Percentiles rank a stretch among this genome's conserved stretches.
These are phyloP conservation scores for Physcomitrium patens DNA, from an alignment of 225 moss, liverwort and hornwort genomes.

Conservation along the genomic window DNA sequence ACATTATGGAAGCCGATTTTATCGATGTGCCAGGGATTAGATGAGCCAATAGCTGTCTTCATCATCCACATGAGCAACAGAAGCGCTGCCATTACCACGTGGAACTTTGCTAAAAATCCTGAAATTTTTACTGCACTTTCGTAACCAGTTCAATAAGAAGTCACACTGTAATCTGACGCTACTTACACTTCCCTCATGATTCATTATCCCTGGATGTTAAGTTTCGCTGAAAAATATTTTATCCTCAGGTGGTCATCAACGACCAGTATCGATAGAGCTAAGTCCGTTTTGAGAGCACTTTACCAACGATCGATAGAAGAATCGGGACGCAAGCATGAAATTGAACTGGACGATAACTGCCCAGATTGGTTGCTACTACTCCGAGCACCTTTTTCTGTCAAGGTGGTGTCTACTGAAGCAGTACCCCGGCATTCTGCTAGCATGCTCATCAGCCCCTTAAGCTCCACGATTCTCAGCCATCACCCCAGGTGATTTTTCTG, in stretches of 20 bases:
- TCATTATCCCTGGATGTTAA: not conserved
- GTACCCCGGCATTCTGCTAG: slow-evolving; percentile 97
- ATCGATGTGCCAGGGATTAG: slow-evolving; percentile 84
- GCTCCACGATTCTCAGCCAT: slow-evolving; percentile 76
- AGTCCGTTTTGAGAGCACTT: slow-evolving; percentile 14
- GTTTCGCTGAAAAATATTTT: not conserved
- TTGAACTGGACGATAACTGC: slow-evolving; percentile 85
- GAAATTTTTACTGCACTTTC: slow-evolving; percentile 80
- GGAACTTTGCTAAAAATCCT: slow-evolving; percentile 88
- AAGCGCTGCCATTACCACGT: slow-evolving; percentile 82
- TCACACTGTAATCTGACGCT: not conserved
- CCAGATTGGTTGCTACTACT: slow-evolving; percentile 94
- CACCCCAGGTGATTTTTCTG: slow-evolving; percentile 61
- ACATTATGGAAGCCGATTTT: slow-evolving; percentile 91
- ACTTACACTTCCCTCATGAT: no score
- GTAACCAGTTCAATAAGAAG: not conserved
- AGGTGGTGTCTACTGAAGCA: slow-evolving; percentile 77
- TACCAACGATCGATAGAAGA: slow-evolving; percentile 74
- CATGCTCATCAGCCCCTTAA: slow-evolving; percentile 85
- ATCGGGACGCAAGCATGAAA: slow-evolving; percentile 80
- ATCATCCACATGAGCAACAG: slow-evolving; percentile 95
- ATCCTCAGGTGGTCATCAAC: no score
- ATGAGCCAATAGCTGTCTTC: slow-evolving; percentile 85
- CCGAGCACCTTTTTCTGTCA: slow-evolving; percentile 98
- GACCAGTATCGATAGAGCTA: not conserved